Evolutionary conservation across 2,329 filamentous ascomycete genomes (phyloP), one percentile per base, ranked within the genome.

Genomic region (Fusarium burgessii): DNA sequence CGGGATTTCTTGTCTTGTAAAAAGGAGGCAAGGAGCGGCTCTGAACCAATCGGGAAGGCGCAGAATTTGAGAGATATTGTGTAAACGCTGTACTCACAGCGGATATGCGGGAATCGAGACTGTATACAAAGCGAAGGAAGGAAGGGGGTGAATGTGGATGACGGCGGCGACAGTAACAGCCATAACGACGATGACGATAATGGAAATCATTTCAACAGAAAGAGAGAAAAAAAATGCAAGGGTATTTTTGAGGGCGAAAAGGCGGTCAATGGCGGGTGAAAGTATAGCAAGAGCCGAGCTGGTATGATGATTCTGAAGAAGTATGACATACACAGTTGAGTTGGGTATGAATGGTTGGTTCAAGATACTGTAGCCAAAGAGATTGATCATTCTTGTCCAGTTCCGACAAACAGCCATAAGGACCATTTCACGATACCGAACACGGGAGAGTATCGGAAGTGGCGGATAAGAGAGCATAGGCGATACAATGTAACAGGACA

Each of bases 181-280:
- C 51, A 59, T 66, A 51, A 71, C 51, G 68, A 71, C 33, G 52
- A 72, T 46, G 38, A 69, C 46, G 51, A 65, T 46, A 59, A 70
- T 52, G 35, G 47, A 52, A 45, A 43, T 42, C 27, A 25, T 52
- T 54, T 45, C 38, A 60, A 57, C 7, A 29, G 29, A 29, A 23
- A 23, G 23, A 23, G 23, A 11, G 10, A 29, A 11, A 29, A 29
- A 29, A 29, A 58, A 49, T 52, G 51, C 20, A 46, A 58, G 51
- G 40, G 62, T 55, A 51, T 11, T 50, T 45, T 51, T 58, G 55
- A 23, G 35, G 36, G 42, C 32, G 45, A 62, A 67, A 68, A 57
- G 57, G 63, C 64, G 64, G 64, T 67, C 63, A 67, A 50, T 40
- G 25, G 49, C 55, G 36, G 43, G 45, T 33, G 36, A 47, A 18